Percentiles rank a stretch among this genome's conserved stretches.
Conservation (phyloP, 2,329 filamentous ascomycete species). For the Diaporthe caulivora region DNA sequence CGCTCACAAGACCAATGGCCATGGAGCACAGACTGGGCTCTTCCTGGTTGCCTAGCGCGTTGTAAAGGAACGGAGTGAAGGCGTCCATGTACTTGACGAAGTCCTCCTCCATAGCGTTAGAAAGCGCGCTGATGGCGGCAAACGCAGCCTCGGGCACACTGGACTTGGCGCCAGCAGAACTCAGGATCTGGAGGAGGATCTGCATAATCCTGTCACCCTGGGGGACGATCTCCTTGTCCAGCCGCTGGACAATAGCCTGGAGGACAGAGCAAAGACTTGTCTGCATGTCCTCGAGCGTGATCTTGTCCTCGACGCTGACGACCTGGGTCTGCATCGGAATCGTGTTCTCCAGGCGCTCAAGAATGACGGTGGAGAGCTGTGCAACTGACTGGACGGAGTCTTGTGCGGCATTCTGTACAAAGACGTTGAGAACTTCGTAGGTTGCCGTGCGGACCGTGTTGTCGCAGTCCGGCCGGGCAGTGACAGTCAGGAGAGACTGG, state of each 20-base stretch:
- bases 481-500: conserved; percentile 85
- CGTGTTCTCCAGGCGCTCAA: conserved; percentile 92
- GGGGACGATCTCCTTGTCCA: conserved; percentile 91
- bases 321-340: conserved; percentile 91
- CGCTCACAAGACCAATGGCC: conserved; percentile 96
- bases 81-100: conserved; percentile 98
- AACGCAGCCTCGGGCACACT: conserved; percentile 96
- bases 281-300: conserved; percentile 97
- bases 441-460: conserved; percentile 93
- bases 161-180: conserved; percentile 83
- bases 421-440: conserved; percentile 96
- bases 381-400: conserved; percentile 87
- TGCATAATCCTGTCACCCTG: conserved; percentile 96
- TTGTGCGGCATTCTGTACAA: conserved; percentile 89
- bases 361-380: conserved; percentile 85
- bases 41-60: conserved; percentile 94
- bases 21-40: conserved; percentile 95
- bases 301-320: conserved; percentile 95
- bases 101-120: conserved; percentile 90
- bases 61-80: conserved; percentile 93
- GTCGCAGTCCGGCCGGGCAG: conserved; percentile 84
- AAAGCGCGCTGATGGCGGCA: conserved; percentile 89
- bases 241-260: conserved; percentile 88
- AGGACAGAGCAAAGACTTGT: conserved; percentile 93
- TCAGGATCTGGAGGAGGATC: conserved; percentile 83